Percentiles rank a stretch among this genome's conserved stretches.
These are phyloP conservation scores for Penicillium soppii DNA, from an alignment of 495 filamentous ascomycete species.

Conservation along the genomic window DNA sequence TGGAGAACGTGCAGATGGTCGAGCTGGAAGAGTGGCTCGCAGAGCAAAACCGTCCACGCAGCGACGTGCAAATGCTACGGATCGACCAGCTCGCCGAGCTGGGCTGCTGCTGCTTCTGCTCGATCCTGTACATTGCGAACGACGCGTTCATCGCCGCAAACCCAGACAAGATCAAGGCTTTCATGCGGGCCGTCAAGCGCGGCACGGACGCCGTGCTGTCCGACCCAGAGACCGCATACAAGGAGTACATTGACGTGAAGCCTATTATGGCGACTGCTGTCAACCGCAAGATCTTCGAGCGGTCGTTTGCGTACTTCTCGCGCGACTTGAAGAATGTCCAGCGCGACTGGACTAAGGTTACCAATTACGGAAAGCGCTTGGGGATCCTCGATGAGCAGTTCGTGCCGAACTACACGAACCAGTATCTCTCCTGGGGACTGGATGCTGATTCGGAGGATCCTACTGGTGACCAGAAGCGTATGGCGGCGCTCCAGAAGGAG, in stretches of 20 bases:
- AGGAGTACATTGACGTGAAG: slow-evolving; percentile 66
- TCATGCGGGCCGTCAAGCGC: slow-evolving; percentile 64
- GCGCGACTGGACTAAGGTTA: slow-evolving; percentile 70
- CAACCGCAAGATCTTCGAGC: slow-evolving; percentile 72
- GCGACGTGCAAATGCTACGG: slow-evolving; percentile 69
- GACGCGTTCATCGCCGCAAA: slow-evolving; percentile 62
- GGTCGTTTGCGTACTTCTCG: slow-evolving; percentile 69
- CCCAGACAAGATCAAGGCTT: slow-evolving; percentile 55
- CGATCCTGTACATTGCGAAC: slow-evolving; percentile 70
- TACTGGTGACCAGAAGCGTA: slow-evolving; percentile 64
- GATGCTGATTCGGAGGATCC: slow-evolving; percentile 61
- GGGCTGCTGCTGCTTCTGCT: slow-evolving; percentile 75
- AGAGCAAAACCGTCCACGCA: slow-evolving; percentile 54
- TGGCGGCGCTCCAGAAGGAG: slow-evolving; percentile 58
- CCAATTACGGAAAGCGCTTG: slow-evolving; percentile 64
- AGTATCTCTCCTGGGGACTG: slow-evolving; percentile 60
- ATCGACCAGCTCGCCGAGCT: slow-evolving; percentile 71
- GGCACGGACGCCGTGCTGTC: slow-evolving; percentile 66
- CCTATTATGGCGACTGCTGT: slow-evolving; percentile 62
- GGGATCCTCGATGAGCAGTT: slow-evolving; percentile 57
- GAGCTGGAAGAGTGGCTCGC: slow-evolving; percentile 70
- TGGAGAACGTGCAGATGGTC: slow-evolving; percentile 74
- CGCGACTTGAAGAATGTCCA: slow-evolving; percentile 67
- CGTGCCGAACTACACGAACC: slow-evolving; percentile 66
- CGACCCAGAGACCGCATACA: slow-evolving; percentile 55